Evolutionary conservation across 306 rosid genomes (phyloP), one percentile per base, ranked within the genome.

Genomic region (Rosa chinensis): DNA sequence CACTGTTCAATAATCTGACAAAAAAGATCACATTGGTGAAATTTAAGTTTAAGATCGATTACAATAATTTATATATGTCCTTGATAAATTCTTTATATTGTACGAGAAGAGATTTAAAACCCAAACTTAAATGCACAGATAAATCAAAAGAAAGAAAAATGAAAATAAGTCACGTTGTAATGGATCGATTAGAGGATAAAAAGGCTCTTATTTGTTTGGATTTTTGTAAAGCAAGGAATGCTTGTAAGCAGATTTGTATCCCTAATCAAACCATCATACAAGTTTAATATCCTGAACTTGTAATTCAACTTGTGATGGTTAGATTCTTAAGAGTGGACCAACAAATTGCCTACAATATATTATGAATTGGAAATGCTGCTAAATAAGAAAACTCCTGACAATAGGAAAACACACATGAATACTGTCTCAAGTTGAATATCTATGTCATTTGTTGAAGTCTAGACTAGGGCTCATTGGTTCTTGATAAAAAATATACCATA

Each of bases 381-480:
- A 44, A 75, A 75, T 75, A 25, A 61, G 70, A 75, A 74, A 74
- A 58, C 68, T 7, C 13, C 48, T 32, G 66, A 32, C 77, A n/a
- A n/a, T 5, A 39, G 11, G 42, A 50, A 39, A 53, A 37, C 55
- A 74, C 78, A 23, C 78, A 14, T 14, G 40, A 14, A 6, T 1
- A 6, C 21, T 66, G 45, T 3, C 23, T 62, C 16, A 23, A 6
- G 44, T 37, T 66, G 21, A 66, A 14, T 35, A 66, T 37, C 21
- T 40, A 0, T 16, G 70, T 56, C 63, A 56, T 56, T 56, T n/a
- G 10, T 20, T 56, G 1, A 16, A 56, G 55, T 10, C 67, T 25
- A 37, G 39, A 5, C 69, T 8, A 6, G 21, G 25, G 23, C 0
- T 5, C 9, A 63, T 5, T 39, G 49, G 39, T 3, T 23, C 6